Base-by-base conservation (phyloP, 805 yeast genomes). In the Candida jianshihensis region DNA sequence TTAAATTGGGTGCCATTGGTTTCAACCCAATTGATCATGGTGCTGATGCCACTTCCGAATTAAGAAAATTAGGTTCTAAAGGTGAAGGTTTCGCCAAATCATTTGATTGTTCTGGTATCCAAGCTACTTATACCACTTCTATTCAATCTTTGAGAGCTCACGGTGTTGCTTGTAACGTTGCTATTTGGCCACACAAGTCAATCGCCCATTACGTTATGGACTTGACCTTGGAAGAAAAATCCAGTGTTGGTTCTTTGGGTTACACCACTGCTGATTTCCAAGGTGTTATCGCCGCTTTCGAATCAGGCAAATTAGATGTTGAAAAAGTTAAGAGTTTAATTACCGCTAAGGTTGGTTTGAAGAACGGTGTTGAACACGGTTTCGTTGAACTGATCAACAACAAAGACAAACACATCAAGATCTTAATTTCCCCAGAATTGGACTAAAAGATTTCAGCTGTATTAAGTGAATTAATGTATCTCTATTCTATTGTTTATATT, bases 91-190 rank as follows among this genome's bases (percentile, higher is more conserved):
- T 69, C 47, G 70, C 71, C 39, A 66, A 61, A 32, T 64, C 76
- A 0, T 72, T 63, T 51, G 80, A 73, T 51, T 71, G 78, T 49
- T 70, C 75, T 2, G 78, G 78, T 30, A 61, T 68, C 14, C 68
- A 68, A 19, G 57, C 55, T 3, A 69, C 75, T n/a, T 69, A 64
- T 43, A 55, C 62, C 17, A 62, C 70, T 6, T 57, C 66, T 6
- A 50, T 69, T 31, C 56, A 60, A 16, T 59, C 70, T 11, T 43
- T 68, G 11, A 58, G 64, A 38, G 62, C 66, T 1, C 58, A 63
- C 32, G 75, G 74, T 33, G 55, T 56, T 26, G 68, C 72, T 10
- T 62, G 68, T 32, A 69, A 69, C 43, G 68, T 69, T 38, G 75
- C 74, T 9, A 66, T 69, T 26, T 69, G 74, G 73, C 69, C 71